Base-by-base conservation (phyloP, 352 stramenopile species). In the Globisporangium alternatum region DNA sequence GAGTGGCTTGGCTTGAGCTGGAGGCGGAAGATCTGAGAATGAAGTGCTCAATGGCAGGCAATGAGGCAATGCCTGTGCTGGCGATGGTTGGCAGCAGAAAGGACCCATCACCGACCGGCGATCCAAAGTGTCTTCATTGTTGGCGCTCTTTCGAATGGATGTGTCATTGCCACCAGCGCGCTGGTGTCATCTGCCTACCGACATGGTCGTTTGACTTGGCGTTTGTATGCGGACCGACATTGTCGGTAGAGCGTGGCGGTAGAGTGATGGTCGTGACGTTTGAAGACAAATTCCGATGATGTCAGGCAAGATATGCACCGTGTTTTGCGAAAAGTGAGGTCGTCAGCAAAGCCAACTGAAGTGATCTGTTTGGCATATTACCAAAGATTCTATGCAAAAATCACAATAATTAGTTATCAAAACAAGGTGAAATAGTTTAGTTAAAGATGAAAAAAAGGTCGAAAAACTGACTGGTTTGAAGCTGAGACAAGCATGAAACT, bases 191-290 rank as follows among this genome's bases (percentile, higher is more conserved):
- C n/a, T 30, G 5, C n/a, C n/a, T 51, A 30, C 44, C 44, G 44
- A 51, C 44, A 51, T 28, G 6, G 7, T 0, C 4, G 5, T 30
- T 51, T 3, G 9, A 25, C 43, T 49, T 25, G 21, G 5, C 19
- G 5, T 51, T 51, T 51, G 44, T 51, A 51, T 51, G 44, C 30
- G n/a, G 44, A 15, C 44, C 44, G 44, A 51, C 44, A 51, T 51
- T 47, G 44, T 28, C 44, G 44, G 44, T 51, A 51, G 44, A 51
- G 12, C 7, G 7, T 51, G 44, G 6, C 44, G 44, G 44, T 51
- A 51, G 44, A 51, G 44, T 51, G 44, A 51, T 51, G 44, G 44
- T 51, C 44, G 44, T 51, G 44, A 51, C 44, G 44, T 51, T 51
- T 51, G 15, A 30, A 30, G 10, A n/a, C 44, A 51, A 51, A 51